Evolutionary conservation across 2,329 filamentous ascomycete species (phyloP), one percentile per base, ranked within the genome.

Genomic region (Fusarium continuum): DNA sequence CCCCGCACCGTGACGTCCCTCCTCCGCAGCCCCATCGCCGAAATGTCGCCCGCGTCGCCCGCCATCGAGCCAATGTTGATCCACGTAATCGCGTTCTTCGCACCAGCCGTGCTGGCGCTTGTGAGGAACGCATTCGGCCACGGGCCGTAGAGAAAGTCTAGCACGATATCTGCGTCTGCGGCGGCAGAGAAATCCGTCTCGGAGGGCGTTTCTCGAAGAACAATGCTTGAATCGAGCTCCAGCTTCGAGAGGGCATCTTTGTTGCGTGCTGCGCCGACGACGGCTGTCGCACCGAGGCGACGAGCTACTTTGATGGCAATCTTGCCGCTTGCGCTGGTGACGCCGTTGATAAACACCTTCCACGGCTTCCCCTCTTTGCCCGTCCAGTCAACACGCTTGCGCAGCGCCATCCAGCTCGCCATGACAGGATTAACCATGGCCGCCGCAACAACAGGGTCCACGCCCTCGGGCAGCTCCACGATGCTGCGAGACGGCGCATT

Each of bases 331-430:
- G 80, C 79, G 16, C 80, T 82, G 1, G 84, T 85, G 0, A 78
- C 84, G 1, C 85, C 85, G 13, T 85, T 59, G 36, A 87, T 79
- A 13, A 85, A 74, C 5, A 55, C 62, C 20, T 64, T 65, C n/a
- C 81, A 80, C 5, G 77, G 80, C 67, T 83, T 86, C 6, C 75
- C 72, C 17, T 70, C 39, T 3, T 77, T 76, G 3, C 17, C 36
- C 4, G 43, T 46, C 13, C 55, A 71, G 5, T 56, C 63, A 1
- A 79, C 78, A 6, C 84, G 77, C 32, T 78, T 74, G 19, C 74
- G 77, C 29, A 87, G 73, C 5, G 83, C 84, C 83, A 87, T 85
- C 84, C 84, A 87, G 34, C 78, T 80, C 48, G 79, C 81, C 76
- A 85, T 79, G 22, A 80, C 82, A 1, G 84, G 84, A 60, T 87